These are phyloP conservation scores for Fusarium sublunatum DNA, from an alignment of 2,329 filamentous ascomycete species.

Conservation along the genomic window DNA sequence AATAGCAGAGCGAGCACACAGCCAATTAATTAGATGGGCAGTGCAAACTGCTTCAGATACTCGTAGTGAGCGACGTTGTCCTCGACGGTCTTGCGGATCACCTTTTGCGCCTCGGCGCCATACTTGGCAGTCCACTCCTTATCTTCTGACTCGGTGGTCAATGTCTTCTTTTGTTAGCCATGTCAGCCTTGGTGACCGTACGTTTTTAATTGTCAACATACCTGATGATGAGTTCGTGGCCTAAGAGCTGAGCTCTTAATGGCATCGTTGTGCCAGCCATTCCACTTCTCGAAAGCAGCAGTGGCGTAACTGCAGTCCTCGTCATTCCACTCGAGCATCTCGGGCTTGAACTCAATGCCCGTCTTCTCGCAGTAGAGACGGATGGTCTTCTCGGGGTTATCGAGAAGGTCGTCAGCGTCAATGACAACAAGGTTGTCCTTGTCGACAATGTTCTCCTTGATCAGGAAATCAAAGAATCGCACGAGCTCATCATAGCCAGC, in stretches of 20 bases:
- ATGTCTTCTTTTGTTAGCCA: slow-evolving; percentile 63
- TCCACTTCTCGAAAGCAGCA: slow-evolving; percentile 93
- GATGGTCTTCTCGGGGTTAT: slow-evolving; percentile 81
- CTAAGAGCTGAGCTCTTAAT: slow-evolving; percentile 83
- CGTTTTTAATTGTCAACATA: slow-evolving; percentile 52
- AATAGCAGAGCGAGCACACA: slow-evolving; percentile 13
- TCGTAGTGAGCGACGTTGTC: slow-evolving; percentile 81
- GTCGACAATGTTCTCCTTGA: slow-evolving; percentile 75
- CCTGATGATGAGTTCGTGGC: slow-evolving; percentile 72
- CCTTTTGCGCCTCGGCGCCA: slow-evolving; percentile 74
- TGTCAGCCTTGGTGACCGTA: slow-evolving; percentile 23
- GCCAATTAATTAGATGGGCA: slow-evolving; percentile 29
- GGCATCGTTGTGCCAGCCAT: slow-evolving; percentile 95
- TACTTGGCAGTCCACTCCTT: slow-evolving; percentile 79
- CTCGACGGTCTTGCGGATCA: slow-evolving; percentile 77
- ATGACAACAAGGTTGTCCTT: slow-evolving; percentile 82
- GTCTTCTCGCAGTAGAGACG: slow-evolving; percentile 84
- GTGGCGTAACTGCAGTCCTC: slow-evolving; percentile 78
- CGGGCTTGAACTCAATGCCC: slow-evolving; percentile 77
- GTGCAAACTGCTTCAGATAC: slow-evolving; percentile 78
- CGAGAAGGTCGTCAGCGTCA: slow-evolving; percentile 93
- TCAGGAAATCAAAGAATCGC: slow-evolving; percentile 86
- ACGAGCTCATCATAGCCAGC: slow-evolving; percentile 92
- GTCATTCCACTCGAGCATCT: slow-evolving; percentile 88
- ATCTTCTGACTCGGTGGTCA: slow-evolving; percentile 74